Conservation (phyloP, 306 rosid genomes). For the Begonia peltatifolia region DNA sequence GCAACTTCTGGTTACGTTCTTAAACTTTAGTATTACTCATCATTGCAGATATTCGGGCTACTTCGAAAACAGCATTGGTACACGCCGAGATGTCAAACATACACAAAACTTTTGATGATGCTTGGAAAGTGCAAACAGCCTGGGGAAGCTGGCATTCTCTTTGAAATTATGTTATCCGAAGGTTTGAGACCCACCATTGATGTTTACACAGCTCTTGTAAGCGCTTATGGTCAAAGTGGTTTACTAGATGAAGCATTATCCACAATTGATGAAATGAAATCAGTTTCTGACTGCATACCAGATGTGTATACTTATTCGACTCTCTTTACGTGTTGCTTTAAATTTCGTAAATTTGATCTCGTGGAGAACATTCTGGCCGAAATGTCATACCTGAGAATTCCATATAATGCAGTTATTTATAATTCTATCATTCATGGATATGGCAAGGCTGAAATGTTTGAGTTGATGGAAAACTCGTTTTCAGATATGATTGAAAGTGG, state of each 20-base stretch:
- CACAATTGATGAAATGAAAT: conserved; percentile 65
- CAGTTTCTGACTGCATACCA: conserved; percentile 54
- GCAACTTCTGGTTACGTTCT: too few species aligned
- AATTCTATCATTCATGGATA: conserved; percentile 70
- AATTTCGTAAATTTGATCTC: conserved; percentile 45
- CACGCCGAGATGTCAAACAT: conserved; percentile 71
- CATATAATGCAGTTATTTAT: conserved; percentile 49
- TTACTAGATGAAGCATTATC: conserved; percentile 54
- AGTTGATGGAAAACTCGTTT: conserved; percentile 53
- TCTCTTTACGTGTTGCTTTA: conserved; percentile 54
- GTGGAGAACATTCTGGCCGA: conserved; percentile 37
- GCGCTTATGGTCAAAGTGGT: conserved; percentile 67
- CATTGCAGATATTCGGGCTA: conserved; percentile 49
- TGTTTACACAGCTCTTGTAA: conserved; percentile 73
- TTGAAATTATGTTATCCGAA: conserved; percentile 60
- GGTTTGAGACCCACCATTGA: conserved; percentile 74
- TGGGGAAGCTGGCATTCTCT: conserved; percentile 50
- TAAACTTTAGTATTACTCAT: too few species aligned
- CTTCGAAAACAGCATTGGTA: conserved; percentile 86
- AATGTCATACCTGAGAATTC: conserved; percentile 57
- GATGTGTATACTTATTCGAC: conserved; percentile 58
- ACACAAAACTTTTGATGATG: conserved; percentile 64
- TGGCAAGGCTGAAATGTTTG: conserved; percentile 72
- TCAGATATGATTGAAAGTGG: conserved; percentile 69
- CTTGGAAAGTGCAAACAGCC: conserved; percentile 79